Evolutionary conservation across 2,329 filamentous ascomycete species (phyloP).

Genomic region (Hymenoscyphus infarciens): DNA sequence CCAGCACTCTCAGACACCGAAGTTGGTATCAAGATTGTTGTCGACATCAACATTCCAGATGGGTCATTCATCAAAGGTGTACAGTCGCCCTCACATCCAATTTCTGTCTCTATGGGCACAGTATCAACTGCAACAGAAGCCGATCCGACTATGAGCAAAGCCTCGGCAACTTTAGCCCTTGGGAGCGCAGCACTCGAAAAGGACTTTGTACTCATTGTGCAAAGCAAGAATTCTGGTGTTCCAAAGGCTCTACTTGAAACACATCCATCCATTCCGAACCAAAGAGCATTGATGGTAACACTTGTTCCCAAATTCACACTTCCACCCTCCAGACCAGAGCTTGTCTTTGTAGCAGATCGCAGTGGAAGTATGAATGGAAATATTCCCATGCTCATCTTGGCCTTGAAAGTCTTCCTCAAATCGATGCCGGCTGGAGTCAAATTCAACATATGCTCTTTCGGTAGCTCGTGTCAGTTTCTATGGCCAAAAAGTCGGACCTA

Average conservation of each 20-base stretch:
- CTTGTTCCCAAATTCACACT: constrained; percentile 68
- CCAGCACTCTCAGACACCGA: constrained; percentile 6
- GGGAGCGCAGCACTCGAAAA: constrained; percentile 51
- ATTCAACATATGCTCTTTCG: constrained; percentile 71
- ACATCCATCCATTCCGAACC: constrained; percentile 57
- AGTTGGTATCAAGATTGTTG: constrained; percentile 42
- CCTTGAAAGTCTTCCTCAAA: constrained; percentile 61
- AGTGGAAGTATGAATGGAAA: constrained; percentile 61
- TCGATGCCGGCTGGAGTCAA: constrained; percentile 60
- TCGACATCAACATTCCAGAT: constrained; percentile 57
- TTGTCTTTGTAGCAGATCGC: constrained; percentile 70
- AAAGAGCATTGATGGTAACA: constrained; percentile 66
- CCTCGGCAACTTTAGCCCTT: constrained; percentile 58
- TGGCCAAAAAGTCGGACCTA: constrained; percentile 48
- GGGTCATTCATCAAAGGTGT: constrained; percentile 57
- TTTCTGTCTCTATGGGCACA: constrained; percentile 61
- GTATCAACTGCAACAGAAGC: constrained; percentile 45
- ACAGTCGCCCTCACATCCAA: constrained; percentile 65
- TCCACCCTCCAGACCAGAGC: constrained; percentile 52
- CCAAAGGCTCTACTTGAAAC: constrained; percentile 64
- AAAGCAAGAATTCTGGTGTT: constrained; percentile 55
- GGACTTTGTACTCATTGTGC: constrained; percentile 65
- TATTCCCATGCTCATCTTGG: constrained; percentile 51
- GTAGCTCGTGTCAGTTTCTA: constrained; percentile 44
- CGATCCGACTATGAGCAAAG: constrained; percentile 53